Evolutionary conservation across 2,329 filamentous ascomycete species (phyloP).

Genomic region (Penicillium sp.): DNA sequence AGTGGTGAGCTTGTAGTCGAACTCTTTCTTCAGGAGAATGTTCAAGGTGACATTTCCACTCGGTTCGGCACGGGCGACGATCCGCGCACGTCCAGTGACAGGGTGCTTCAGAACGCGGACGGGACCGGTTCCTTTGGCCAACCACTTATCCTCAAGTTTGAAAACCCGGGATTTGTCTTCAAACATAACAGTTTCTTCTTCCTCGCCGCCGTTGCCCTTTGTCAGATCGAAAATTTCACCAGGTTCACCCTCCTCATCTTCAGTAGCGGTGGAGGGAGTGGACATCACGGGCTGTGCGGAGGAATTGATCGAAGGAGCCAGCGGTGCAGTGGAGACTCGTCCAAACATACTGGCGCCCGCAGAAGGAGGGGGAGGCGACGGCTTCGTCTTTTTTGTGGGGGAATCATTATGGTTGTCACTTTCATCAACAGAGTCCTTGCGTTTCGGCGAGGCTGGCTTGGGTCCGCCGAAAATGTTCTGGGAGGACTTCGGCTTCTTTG

Average conservation of each 20-base stretch:
- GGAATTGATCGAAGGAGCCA: background rate
- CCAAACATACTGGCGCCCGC: conserved; percentile 39
- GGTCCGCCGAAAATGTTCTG: conserved; percentile 34
- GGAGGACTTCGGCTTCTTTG: conserved; percentile 22
- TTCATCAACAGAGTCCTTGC: conserved; percentile 16
- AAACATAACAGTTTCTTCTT: conserved; percentile 68
- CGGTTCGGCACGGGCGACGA: conserved; percentile 73
- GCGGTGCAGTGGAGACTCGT: conserved; percentile 26
- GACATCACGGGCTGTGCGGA: conserved; percentile 16
- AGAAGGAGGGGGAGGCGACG: conserved; percentile 20
- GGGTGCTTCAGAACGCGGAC: conserved; percentile 74
- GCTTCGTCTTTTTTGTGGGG: conserved; percentile 17
- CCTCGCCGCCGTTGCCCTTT: conserved; percentile 65
- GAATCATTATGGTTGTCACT: conserved; percentile 28
- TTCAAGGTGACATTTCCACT: conserved; percentile 74
- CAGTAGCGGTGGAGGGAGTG: conserved; percentile 32
- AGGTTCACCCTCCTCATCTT: conserved; percentile 42
- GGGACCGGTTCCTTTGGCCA: conserved; percentile 68
- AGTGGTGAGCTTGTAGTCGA: conserved; percentile 60
- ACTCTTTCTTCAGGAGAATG: conserved; percentile 60
- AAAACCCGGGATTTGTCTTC: conserved; percentile 70
- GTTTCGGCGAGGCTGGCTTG: conserved; percentile 23
- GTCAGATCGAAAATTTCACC: conserved; percentile 65
- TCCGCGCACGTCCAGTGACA: conserved; percentile 62
- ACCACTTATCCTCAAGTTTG: conserved; percentile 63